These are phyloP conservation scores for Rosa chinensis DNA, from an alignment of 306 rosid genomes.

Conservation along the genomic window DNA sequence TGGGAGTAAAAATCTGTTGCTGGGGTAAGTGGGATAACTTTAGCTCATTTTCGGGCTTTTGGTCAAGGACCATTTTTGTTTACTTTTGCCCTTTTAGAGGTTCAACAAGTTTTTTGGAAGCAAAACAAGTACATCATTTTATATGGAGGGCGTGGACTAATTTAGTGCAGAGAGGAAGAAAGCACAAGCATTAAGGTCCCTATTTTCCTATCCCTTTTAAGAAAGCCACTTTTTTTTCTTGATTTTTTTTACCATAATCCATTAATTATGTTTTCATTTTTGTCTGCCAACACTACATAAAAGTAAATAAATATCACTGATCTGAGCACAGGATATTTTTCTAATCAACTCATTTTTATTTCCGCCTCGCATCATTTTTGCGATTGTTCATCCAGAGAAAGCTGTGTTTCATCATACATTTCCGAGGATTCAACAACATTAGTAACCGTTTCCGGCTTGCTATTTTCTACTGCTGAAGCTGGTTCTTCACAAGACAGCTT, in stretches of 20 bases:
- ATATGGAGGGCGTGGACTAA: too few species aligned
- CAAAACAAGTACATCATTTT: too few species aligned
- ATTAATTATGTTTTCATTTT: background rate
- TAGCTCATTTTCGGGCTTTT: too few species aligned
- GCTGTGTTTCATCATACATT: conserved; percentile 60
- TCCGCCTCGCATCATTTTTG: conserved; percentile 39
- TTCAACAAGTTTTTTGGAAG: too few species aligned
- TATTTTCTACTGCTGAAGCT: conserved; percentile 36
- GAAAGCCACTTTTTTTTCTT: background rate
- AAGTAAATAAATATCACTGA: background rate
- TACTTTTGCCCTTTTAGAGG: too few species aligned
- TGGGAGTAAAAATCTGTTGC: too few species aligned
- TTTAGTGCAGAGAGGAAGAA: too few species aligned
- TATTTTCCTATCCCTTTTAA: background rate
- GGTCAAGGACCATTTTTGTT: too few species aligned
- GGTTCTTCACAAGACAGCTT: conserved; percentile 49
- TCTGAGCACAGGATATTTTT: background rate
- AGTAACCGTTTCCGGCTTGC: conserved; percentile 42
- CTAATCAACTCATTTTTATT: conserved; percentile 25
- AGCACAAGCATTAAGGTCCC: background rate
- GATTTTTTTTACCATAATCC: background rate
- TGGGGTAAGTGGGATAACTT: too few species aligned
- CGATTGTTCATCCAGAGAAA: conserved; percentile 40
- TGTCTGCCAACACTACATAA: background rate
- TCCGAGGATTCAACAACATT: conserved; percentile 48